A percentile compares a stretch with the other conserved stretches of the same genome.
phyloP scores from a whole-genome alignment of 129 eudicot genomes.

The Scalesia atractyloides region DNA sequence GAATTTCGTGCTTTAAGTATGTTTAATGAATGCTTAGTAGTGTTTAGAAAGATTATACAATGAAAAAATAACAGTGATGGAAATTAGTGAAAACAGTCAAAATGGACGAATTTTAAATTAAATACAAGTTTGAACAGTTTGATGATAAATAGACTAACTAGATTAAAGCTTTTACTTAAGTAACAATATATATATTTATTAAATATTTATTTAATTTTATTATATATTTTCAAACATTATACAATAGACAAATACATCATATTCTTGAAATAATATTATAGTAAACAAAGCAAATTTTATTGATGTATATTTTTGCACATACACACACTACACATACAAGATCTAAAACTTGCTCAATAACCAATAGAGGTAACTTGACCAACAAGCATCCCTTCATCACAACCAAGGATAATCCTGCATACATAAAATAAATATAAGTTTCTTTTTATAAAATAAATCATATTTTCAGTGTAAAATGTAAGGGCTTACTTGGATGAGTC shows the following conservation, averaged over 20 bases:
- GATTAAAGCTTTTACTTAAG: background rate
- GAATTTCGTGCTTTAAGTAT: too few relatives aligned
- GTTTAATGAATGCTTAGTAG: too few relatives aligned
- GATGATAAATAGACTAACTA: too few relatives aligned
- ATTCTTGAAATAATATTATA: background rate
- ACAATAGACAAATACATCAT: background rate
- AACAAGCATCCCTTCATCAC: constrained; percentile 60
- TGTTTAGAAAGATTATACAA: too few relatives aligned
- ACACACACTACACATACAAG: too few relatives aligned
- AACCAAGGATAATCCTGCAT: constrained; percentile 62
- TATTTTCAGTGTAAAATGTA: background rate
- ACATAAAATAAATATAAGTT: background rate
- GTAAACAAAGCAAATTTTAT: constrained; percentile 13
- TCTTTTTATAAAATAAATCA: background rate
- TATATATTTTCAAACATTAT: background rate
- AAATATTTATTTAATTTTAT: background rate
- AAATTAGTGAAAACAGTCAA: too few relatives aligned
- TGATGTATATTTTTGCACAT: background rate
- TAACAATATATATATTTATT: background rate
- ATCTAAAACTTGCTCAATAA: background rate
- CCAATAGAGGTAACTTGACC: constrained; percentile 33
- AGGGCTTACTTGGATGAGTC: constrained; percentile 48
- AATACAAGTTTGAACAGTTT: too few relatives aligned
- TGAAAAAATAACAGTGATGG: too few relatives aligned
- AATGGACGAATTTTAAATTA: too few relatives aligned